Base-by-base conservation (phyloP, 257 asterid species). In the Lycium barbarum region DNA sequence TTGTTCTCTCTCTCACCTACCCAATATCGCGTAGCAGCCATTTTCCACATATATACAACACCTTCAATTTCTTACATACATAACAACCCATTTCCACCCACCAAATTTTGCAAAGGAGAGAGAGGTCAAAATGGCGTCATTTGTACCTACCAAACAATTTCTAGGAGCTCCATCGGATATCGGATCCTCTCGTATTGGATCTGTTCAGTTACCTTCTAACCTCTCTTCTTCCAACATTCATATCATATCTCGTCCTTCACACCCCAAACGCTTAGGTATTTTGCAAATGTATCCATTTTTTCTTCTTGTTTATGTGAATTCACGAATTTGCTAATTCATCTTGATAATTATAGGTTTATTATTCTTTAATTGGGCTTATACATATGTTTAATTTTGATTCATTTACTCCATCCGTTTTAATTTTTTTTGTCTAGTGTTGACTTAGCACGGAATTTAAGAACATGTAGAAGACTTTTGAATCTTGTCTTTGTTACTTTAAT, bases 261-360 rank as follows among this genome's bases (percentile, higher is more conserved):
- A 83, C 57, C 82, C 88, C 88, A 93, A 85, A 81, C 96, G 97
- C 86, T 88, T 96, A 86, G 94, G 98, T 94, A 11, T 43, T 26
- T 26, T 26, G 33, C 33, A 26, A 26, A 20, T 81, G 9, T 14
- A n/a, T 20, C 4, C 43, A 18, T n/a, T 62, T 81, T 17, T 62
- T 81, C 26, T 9, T 18, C 13, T 26, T 51, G 8, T 5, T 49
- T 79, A 43, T 22, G 22, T 57, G 22, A 9, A 49, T 49, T 49
- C 12, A 7, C 2, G 54, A 49, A 49, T 49, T 49, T 13, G 55
- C 13, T 49, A 49, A 49, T 9, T 49, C 13, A 9, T 49, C 55
- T 49, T 49, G 13, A 8, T 49, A 49, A 40, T 40, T 57, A 4
- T 57, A 14, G 20, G 15, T 57, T 57, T 57, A 15, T 57, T 57